Evolutionary conservation across 106 monocot species (phyloP), one percentile per base, ranked within the genome.

Genomic region (Dendrobium catenatum): DNA sequence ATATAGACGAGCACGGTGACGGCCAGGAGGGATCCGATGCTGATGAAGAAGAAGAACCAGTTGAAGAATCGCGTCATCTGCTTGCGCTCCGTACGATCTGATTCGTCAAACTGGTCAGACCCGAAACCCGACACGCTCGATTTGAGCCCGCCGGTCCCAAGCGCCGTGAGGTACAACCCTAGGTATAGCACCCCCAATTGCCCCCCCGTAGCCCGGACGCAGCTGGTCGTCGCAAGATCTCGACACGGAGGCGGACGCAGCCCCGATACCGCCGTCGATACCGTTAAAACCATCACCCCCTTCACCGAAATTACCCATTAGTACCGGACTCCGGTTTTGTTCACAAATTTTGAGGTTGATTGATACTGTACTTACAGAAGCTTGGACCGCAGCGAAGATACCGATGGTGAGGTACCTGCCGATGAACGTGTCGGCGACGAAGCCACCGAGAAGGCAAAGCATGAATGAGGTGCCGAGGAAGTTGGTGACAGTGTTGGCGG

Each of bases 31-130:
- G 91, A 88, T 15, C 91, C 91, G 68, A 91, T 61, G 81, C 88
- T 83, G 47, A 83, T 83, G 83, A 83, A 83, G 55, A 83, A 83
- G 83, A 83, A 83, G 78, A 83, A 83, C 86, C 86, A 91, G 77
- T 78, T 88, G 88, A 91, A 91, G 85, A 91, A 91, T 54, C 55
- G 80, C 3, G 64, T 47, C 91, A 91, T 91, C 68, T 66, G 67
- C 49, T 51, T 44, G 72, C 79, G 86, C 83, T 91, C 91, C 27
- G 4, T 20, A 48, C 2, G 76, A 78, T 88, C 55, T 17, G 85
- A 85, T 80, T 91, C 91, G 75, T 91, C 91, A 86, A 88, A 91
- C 83, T 91, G 91, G 83, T 91, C 89, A 18, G 89, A 88, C 9
- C 86, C 86, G 58, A 91, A 86, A 48, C 90, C 90, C 6, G 90